phyloP scores from a whole-genome alignment of 495 filamentous ascomycete genomes.

The Pyrenula aspistea region DNA sequence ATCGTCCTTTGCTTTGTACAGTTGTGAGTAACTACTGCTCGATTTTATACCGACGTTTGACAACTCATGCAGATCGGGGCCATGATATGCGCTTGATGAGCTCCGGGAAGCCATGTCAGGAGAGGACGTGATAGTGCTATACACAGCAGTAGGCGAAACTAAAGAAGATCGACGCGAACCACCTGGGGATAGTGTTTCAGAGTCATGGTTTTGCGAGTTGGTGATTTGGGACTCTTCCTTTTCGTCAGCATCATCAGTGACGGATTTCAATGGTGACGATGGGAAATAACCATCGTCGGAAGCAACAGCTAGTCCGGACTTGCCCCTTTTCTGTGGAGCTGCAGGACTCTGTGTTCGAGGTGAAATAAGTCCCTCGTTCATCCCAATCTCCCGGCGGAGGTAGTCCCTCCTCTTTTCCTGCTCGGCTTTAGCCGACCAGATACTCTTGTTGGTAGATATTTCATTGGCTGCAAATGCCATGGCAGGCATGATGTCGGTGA shows the following conservation, averaged over 20 bases:
- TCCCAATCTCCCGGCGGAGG: background rate
- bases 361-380: slow-evolving; percentile 17
- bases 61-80: background rate
- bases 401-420: slow-evolving; percentile 22
- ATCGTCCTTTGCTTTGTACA: background rate
- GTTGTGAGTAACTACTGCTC: background rate
- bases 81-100: slow-evolving; percentile 18
- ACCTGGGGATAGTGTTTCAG: background rate
- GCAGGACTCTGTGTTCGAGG: slow-evolving; percentile 27
- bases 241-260: background rate
- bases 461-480: slow-evolving; percentile 76
- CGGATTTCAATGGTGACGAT: background rate
- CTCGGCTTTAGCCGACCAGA: slow-evolving; percentile 60
- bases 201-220: background rate
- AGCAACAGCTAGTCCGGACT: background rate
- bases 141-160: slow-evolving; percentile 1
- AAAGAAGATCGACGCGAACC: slow-evolving; percentile 12
- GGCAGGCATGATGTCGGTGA: slow-evolving; percentile 70
- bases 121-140: slow-evolving; percentile 21
- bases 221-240: background rate
- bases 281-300: background rate
- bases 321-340: background rate
- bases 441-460: slow-evolving; percentile 56
- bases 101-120: slow-evolving; percentile 19
- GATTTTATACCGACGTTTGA: background rate